A percentile compares a stretch with the other conserved stretches of the same genome.
These are phyloP conservation scores for Candida anglica DNA, from an alignment of 805 yeast species.

Conservation along the genomic window DNA sequence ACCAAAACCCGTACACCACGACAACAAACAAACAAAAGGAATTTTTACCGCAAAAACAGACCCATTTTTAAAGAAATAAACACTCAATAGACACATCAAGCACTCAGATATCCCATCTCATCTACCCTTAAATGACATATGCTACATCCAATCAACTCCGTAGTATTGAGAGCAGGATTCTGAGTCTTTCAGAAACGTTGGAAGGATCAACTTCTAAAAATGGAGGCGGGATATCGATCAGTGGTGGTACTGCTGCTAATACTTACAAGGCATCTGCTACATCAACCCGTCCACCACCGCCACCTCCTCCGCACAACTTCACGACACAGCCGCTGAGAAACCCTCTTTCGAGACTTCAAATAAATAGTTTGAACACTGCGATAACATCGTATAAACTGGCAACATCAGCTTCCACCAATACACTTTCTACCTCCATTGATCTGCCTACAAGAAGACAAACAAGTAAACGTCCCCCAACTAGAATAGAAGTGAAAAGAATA, in stretches of 20 bases:
- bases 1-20: no score
- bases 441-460: conserved; percentile 3
- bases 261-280: no score
- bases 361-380: no score
- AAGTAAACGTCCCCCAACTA: conserved; percentile 3
- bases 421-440: not conserved
- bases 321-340: conserved; percentile 5
- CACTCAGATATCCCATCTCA: no score
- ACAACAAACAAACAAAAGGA: no score
- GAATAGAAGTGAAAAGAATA: conserved; percentile 1
- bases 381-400: no score
- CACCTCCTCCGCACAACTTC: conserved; percentile 1
- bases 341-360: conserved; percentile 12
- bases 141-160: conserved; percentile 14
- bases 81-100: no score
- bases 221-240: conserved; percentile 4
- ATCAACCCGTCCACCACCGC: no score
- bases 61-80: no score
- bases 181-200: conserved; percentile 13
- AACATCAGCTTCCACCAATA: no score
- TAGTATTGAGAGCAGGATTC: conserved; percentile 16
- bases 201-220: not conserved
- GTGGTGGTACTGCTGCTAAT: no score
- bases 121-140: conserved; percentile 7
- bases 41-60: no score